Conservation (phyloP, 106 monocot genomes). For the Dendrobium officinale region DNA sequence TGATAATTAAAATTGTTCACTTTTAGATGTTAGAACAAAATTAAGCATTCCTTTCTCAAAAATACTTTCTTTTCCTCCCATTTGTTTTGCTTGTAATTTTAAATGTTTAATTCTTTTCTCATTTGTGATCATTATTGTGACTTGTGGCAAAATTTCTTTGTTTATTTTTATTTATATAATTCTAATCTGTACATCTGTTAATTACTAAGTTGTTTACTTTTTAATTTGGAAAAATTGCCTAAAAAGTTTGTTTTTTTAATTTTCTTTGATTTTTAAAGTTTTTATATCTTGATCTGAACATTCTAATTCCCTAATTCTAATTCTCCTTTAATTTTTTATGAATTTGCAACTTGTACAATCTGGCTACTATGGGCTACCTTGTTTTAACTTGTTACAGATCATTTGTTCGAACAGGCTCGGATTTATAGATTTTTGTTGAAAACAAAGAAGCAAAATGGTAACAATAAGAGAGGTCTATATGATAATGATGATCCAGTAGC, state of each 20-base stretch:
- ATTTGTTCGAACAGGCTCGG: constrained; percentile 38
- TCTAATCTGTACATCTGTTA: background rate
- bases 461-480: constrained; percentile 24
- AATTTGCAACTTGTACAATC: background rate
- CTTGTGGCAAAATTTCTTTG: background rate
- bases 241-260: background rate
- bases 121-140: background rate
- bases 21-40: background rate
- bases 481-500: constrained; percentile 23
- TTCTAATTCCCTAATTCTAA: background rate
- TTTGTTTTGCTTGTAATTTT: background rate
- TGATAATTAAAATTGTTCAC: background rate
- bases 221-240: too few species aligned
- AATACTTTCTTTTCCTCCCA: background rate
- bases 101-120: background rate
- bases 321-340: background rate
- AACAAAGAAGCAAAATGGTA: constrained; percentile 55
- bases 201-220: background rate
- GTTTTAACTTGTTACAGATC: too few species aligned
- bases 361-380: background rate
- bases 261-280: background rate
- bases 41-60: background rate
- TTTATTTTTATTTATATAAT: background rate
- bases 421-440: constrained; percentile 81
- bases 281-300: background rate